Evolutionary conservation across 1,284 basidiomycete genomes (phyloP).

Genomic region (Bjerkandera adusta): DNA sequence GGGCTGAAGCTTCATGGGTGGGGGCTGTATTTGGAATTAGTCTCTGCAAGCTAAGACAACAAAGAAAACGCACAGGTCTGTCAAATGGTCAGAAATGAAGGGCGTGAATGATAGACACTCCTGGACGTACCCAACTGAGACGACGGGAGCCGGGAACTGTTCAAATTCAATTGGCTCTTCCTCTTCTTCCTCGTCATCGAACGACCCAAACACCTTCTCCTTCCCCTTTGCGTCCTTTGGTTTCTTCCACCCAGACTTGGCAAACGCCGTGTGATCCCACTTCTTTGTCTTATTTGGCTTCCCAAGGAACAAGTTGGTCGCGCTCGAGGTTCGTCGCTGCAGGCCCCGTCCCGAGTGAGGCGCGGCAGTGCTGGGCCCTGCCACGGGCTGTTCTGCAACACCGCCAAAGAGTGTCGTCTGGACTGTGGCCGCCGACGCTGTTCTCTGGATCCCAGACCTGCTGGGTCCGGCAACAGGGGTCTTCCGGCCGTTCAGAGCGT

Average conservation of each 20-base stretch:
- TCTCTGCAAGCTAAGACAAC: background rate
- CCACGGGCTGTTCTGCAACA: slow-evolving; percentile 38
- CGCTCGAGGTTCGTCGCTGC: slow-evolving; percentile 41
- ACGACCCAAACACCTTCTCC: slow-evolving; percentile 26
- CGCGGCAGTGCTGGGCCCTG: slow-evolving; percentile 21
- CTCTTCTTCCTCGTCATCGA: slow-evolving; percentile 43
- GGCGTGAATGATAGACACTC: background rate
- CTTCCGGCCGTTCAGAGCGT: slow-evolving; percentile 34
- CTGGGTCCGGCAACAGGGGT: slow-evolving; percentile 38
- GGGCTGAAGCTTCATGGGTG: slow-evolving; percentile 73
- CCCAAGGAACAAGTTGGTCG: slow-evolving; percentile 46
- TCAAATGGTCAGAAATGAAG: background rate
- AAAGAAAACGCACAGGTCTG: slow-evolving; percentile 34
- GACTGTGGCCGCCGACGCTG: slow-evolving; percentile 33
- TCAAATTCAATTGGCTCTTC: slow-evolving; percentile 67
- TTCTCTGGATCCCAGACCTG: slow-evolving; percentile 17
- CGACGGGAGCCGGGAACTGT: slow-evolving; percentile 77
- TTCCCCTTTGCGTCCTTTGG: slow-evolving; percentile 49
- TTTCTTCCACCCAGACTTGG: slow-evolving; percentile 69
- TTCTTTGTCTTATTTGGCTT: slow-evolving; percentile 66
- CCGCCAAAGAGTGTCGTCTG: slow-evolving; percentile 71
- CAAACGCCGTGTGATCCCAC: slow-evolving; percentile 86
- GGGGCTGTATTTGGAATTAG: slow-evolving; percentile 43
- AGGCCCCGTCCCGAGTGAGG: slow-evolving; percentile 15
- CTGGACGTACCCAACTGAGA: slow-evolving; percentile 46